A percentile compares a stretch with the other conserved stretches of the same genome.
Conservation (phyloP, 768 basidiomycete genomes). For the Suillus americanus region DNA sequence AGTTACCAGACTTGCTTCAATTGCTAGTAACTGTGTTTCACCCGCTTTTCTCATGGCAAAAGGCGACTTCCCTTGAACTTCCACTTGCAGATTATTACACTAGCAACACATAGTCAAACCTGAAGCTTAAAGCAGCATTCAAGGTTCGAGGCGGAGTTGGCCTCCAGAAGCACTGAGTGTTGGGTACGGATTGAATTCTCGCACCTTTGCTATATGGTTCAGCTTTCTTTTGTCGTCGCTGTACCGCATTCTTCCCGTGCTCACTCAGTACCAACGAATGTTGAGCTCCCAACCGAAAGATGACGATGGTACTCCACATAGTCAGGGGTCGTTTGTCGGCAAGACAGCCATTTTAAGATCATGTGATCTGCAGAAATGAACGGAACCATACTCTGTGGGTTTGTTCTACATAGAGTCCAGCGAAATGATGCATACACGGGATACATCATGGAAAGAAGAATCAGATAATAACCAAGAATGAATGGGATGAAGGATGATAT, state of each 20-base stretch:
- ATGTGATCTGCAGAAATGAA: conserved; percentile 83
- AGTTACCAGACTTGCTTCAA: background rate
- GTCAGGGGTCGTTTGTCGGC: conserved; percentile 71
- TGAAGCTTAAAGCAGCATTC: background rate
- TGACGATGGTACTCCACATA: conserved; percentile 82
- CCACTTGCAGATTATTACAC: background rate
- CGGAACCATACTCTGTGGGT: background rate
- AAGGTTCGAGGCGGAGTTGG: background rate
- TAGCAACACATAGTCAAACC: too few species aligned
- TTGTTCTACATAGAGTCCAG: background rate
- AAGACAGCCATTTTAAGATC: conserved; percentile 77
- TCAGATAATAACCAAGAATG: conserved; percentile 2
- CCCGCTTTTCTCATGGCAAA: background rate
- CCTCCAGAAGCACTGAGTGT: background rate
- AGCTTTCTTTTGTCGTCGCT: background rate
- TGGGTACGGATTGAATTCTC: background rate
- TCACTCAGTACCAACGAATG: conserved; percentile 40
- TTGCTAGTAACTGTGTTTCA: background rate
- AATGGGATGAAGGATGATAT: background rate
- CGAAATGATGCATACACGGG: background rate
- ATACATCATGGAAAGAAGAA: background rate
- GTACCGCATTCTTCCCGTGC: background rate
- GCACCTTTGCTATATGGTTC: background rate
- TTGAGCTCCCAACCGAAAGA: conserved; percentile 74
- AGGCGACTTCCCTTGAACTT: background rate